Conservation (phyloP, 345 rosid genomes). For the Eucalyptus urophylla region DNA sequence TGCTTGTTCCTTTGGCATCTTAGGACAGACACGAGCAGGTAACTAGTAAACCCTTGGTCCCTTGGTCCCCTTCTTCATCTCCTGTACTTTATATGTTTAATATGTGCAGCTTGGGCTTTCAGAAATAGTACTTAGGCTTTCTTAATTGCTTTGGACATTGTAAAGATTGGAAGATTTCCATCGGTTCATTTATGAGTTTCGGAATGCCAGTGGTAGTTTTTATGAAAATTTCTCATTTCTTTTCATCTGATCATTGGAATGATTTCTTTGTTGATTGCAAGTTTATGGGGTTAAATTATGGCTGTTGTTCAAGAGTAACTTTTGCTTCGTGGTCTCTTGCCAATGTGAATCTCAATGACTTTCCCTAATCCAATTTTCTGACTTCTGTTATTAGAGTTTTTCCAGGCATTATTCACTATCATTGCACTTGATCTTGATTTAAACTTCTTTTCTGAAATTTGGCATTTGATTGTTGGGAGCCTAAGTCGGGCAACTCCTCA, state of each 20-base stretch:
- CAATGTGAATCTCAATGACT: background rate
- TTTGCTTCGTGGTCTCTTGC: background rate
- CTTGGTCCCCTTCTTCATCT: too few species aligned
- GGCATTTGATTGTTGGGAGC: background rate
- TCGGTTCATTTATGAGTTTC: background rate
- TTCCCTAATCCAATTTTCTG: background rate
- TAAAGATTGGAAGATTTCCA: background rate
- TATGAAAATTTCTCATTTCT: background rate
- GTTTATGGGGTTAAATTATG: background rate
- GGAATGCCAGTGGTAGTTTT: background rate
- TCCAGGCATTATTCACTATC: background rate
- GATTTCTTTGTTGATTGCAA: background rate
- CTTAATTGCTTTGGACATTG: background rate
- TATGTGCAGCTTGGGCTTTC: too few species aligned
- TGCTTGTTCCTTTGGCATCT: too few species aligned
- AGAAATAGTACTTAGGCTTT: background rate
- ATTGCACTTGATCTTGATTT: background rate
- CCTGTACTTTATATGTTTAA: too few species aligned
- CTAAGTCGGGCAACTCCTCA: background rate
- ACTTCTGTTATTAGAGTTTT: background rate
- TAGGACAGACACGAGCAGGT: too few species aligned
- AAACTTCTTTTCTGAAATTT: background rate
- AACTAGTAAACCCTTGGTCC: too few species aligned
- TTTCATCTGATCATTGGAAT: background rate
- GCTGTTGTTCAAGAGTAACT: background rate